These are phyloP conservation scores for Trichoderma simmonsii DNA, from an alignment of 2,329 filamentous ascomycete species.

Conservation along the genomic window DNA sequence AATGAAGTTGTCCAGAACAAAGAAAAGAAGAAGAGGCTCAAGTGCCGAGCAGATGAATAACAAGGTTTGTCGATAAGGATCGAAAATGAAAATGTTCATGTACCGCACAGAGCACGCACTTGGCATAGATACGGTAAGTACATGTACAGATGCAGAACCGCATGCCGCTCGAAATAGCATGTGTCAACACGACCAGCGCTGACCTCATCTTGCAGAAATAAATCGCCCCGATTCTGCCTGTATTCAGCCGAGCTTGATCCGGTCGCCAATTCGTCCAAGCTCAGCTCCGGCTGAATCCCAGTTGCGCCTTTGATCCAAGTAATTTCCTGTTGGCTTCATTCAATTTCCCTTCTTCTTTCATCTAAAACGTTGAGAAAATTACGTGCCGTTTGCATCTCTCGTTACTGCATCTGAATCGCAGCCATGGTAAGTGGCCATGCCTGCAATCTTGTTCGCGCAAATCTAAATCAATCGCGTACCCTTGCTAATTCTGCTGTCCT, in stretches of 20 bases:
- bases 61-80: neutral
- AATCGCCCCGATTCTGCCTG: neutral
- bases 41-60: neutral
- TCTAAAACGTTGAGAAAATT: neutral
- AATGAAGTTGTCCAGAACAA: neutral
- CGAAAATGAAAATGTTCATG: neutral
- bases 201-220: slow-evolving; percentile 12
- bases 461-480: neutral
- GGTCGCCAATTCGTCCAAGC: neutral
- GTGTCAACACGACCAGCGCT: neutral
- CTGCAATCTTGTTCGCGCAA: neutral
- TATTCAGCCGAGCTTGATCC: slow-evolving; percentile 21
- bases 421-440: neutral
- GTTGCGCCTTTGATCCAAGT: neutral
- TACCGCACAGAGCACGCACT: neutral
- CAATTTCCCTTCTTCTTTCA: neutral
- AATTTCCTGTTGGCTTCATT: neutral
- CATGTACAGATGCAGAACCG: neutral
- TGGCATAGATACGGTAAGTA: neutral
- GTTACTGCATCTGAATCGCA: neutral
- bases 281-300: neutral
- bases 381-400: accelerated
- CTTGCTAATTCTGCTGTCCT: neutral
- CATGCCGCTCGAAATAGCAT: neutral
- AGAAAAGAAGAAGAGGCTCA: neutral